Evolutionary conservation across 345 rosid species (phyloP), one percentile per base, ranked within the genome.

Genomic region (Populus alba): DNA sequence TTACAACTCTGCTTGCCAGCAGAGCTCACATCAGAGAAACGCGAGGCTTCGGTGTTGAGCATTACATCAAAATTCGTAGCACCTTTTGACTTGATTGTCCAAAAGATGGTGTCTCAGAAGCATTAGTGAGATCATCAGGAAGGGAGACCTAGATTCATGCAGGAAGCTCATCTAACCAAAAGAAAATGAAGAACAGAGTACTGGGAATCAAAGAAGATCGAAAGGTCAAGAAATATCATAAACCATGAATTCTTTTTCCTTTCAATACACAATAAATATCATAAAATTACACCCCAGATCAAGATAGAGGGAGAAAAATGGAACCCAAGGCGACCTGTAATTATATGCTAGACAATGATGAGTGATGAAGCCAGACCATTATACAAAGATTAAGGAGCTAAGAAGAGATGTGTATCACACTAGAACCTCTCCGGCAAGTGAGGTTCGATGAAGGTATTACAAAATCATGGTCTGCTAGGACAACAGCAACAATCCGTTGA

Each of bases 311-410:
- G n/a, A 23, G 8, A 51, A 37, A 68, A 37, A 35, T 3, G 69
- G n/a, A 45, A 27, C 27, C 33, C 15, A 6, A 47, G 33, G 23
- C 57, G 62, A 76, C 31, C n/a, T 67, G 33, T 41, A 51, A 69
- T 73, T 15, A 47, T 15, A 47, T 47, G 18, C 18, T 15, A 15
- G 18, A 16, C 53, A 47, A 47, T 15, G 7, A 47, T 4, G 18
- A 47, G 53, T 47, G 25, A 38, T 76, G 66, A 73, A 72, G n/a
- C 35, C 78, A 75, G 66, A 35, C 71, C 68, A 75, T 81, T 59
- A 74, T 77, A 83, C 78, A 77, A 25, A 45, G 23, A 69, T 17
- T 3, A 47, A 47, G 18, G 43, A 39, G 43, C 10, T 39, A 39
- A 39, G 10, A 8, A 1, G 11, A 39, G 43, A 39, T 8, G 43